phyloP scores from a whole-genome alignment of 257 asterid species.

The Linderniella brevidens region DNA sequence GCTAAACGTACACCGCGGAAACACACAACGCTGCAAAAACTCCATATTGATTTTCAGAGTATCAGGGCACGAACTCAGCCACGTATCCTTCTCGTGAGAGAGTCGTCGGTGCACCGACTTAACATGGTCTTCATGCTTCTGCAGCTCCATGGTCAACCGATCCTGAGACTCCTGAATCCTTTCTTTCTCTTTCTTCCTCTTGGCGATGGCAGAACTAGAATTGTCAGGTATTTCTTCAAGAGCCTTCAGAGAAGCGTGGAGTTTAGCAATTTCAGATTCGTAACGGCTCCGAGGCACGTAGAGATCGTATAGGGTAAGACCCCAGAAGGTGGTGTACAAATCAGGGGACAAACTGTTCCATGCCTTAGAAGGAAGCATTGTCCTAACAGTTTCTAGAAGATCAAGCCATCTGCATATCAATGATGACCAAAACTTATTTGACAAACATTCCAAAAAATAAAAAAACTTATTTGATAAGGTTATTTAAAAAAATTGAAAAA shows the following conservation, averaged over 20 bases:
- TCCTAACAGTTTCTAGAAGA: constrained; percentile 74
- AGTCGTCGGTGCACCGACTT: constrained; percentile 86
- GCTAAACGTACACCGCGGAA: constrained; percentile 97
- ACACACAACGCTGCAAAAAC: constrained; percentile 94
- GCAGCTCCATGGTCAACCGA: constrained; percentile 63
- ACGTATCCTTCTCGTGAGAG: constrained; percentile 80
- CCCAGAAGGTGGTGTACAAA: constrained; percentile 96
- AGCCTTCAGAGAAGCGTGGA: constrained; percentile 81
- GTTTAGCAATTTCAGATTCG: constrained; percentile 75
- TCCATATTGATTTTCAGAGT: constrained; percentile 96
- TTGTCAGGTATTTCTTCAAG: constrained; percentile 91
- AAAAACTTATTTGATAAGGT: too few relatives aligned
- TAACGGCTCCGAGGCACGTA: constrained; percentile 87
- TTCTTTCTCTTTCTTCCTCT: constrained; percentile 96
- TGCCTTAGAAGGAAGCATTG: constrained; percentile 91
- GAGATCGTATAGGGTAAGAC: constrained; percentile 93
- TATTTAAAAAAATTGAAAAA: too few relatives aligned
- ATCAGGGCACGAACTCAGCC: constrained; percentile 98
- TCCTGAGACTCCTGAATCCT: constrained; percentile 97
- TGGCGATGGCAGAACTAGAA: constrained; percentile 96
- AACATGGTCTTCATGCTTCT: constrained; percentile 93
- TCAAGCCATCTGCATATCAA: constrained; percentile 62
- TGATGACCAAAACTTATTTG: too few relatives aligned
- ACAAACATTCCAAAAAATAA: too few relatives aligned
- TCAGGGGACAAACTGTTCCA: constrained; percentile 99